phyloP scores from a whole-genome alignment of 768 basidiomycete genomes.

The Macrocybe gigantea region DNA sequence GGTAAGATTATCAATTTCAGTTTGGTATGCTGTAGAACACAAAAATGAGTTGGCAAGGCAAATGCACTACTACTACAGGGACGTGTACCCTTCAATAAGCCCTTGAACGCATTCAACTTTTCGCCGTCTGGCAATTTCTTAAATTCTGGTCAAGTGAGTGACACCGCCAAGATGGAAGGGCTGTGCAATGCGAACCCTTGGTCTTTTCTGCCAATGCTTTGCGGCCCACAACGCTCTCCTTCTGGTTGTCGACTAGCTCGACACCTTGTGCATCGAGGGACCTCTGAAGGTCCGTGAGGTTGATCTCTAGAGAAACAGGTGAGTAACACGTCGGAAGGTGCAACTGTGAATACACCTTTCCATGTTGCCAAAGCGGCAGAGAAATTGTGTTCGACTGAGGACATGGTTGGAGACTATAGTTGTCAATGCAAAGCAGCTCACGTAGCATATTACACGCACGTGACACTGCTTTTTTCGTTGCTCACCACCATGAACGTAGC shows the following conservation, averaged over 20 bases:
- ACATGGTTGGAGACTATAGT: conserved; percentile 11
- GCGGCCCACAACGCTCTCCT: conserved; percentile 90
- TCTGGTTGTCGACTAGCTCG: conserved; percentile 97
- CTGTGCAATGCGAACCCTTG: conserved; percentile 61
- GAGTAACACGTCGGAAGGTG: too few relatives aligned
- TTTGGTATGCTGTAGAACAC: conserved; percentile 71
- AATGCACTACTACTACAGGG: conserved; percentile 2
- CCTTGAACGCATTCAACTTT: conserved; percentile 84
- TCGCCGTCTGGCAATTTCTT: conserved; percentile 91
- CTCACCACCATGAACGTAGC: conserved; percentile 21
- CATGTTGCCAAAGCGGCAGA: conserved; percentile 89
- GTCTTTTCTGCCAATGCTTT: conserved; percentile 95
- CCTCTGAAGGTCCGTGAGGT: conserved; percentile 87
- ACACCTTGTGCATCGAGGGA: conserved; percentile 88
- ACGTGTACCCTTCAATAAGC: conserved; percentile 71
- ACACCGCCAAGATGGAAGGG: not conserved
- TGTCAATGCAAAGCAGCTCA: not conserved
- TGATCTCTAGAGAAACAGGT: conserved; percentile 53
- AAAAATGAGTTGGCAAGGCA: not conserved
- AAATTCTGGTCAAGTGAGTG: conserved; percentile 59
- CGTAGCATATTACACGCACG: conserved; percentile 15
- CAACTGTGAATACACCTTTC: conserved; percentile 55
- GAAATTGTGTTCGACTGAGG: conserved; percentile 69
- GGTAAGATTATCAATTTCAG: conserved; percentile 93
- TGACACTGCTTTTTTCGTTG: conserved; percentile 6